Evolutionary conservation across 306 rosid species (phyloP).

Genomic region (Pyrus pyrifolia): DNA sequence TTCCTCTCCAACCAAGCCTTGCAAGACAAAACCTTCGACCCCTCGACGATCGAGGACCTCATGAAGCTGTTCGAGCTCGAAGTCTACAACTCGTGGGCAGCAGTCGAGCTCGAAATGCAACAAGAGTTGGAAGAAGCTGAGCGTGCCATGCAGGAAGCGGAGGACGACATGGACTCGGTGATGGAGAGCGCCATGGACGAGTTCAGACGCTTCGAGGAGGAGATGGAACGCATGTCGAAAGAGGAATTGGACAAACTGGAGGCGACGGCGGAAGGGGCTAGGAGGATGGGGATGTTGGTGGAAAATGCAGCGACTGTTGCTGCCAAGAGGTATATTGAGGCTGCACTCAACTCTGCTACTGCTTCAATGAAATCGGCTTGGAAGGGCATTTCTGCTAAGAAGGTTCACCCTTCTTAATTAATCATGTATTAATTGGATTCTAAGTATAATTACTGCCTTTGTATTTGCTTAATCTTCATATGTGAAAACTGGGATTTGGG

Average conservation of each 20-base stretch:
- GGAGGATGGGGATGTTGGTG: slow-evolving; percentile 64
- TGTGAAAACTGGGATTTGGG: not conserved
- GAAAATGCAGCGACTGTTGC: slow-evolving; percentile 68
- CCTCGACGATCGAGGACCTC: slow-evolving; percentile 63
- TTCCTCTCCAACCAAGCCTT: slow-evolving; percentile 67
- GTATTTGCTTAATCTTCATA: not conserved
- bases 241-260: slow-evolving; percentile 42
- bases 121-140: slow-evolving; percentile 57
- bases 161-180: slow-evolving; percentile 63
- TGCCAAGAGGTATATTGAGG: slow-evolving; percentile 68
- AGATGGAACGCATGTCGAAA: slow-evolving; percentile 43
- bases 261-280: slow-evolving; percentile 51
- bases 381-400: slow-evolving; percentile 64
- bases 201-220: slow-evolving; percentile 63
- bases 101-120: slow-evolving; percentile 54
- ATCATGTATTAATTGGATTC: not conserved
- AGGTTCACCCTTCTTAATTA: slow-evolving; percentile 77
- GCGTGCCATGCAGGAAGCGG: slow-evolving; percentile 42
- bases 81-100: slow-evolving; percentile 92
- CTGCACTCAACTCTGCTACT: slow-evolving; percentile 66
- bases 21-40: slow-evolving; percentile 74
- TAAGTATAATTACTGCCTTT: not conserved
- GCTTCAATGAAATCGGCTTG: slow-evolving; percentile 90
- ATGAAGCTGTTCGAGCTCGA: slow-evolving; percentile 89
- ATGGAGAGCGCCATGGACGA: slow-evolving; percentile 91